Evolutionary conservation across 441 rosid species (phyloP).

Genomic region (Melastoma candidum): DNA sequence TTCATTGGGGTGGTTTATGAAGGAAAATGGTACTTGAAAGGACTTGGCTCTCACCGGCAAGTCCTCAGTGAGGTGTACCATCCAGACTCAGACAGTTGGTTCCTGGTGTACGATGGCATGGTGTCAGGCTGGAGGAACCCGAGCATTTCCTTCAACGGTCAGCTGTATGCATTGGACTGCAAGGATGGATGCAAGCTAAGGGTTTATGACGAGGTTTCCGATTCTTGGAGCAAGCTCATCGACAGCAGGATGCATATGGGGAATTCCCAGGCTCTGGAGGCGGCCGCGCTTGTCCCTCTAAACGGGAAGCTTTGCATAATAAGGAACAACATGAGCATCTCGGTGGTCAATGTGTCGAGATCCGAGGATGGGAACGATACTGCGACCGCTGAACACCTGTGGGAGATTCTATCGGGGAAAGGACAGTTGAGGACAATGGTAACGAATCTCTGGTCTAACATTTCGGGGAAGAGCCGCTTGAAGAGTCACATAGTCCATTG

Average conservation of each 20-base stretch:
- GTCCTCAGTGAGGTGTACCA: conserved; percentile 43
- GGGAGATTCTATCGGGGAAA: conserved; percentile 40
- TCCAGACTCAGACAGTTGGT: conserved; percentile 39
- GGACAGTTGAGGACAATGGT: conserved; percentile 42
- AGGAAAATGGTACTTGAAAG: conserved; percentile 46
- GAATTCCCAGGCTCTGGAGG: conserved; percentile 39
- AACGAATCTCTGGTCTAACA: conserved; percentile 37
- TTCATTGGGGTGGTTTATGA: conserved; percentile 41
- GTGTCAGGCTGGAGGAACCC: conserved; percentile 52
- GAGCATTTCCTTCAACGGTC: conserved; percentile 29
- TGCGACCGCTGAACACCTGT: conserved; percentile 37
- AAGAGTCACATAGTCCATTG: conserved; percentile 45
- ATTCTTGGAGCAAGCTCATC: conserved; percentile 41
- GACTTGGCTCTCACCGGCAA: conserved; percentile 39
- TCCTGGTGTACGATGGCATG: conserved; percentile 38
- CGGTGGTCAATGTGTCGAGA: conserved; percentile 35
- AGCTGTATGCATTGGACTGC: conserved; percentile 45
- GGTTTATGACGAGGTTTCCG: conserved; percentile 36
- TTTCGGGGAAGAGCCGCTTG: conserved; percentile 39
- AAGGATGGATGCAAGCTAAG: conserved; percentile 44
- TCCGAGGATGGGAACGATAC: conserved; percentile 22
- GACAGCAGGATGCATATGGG: conserved; percentile 47
- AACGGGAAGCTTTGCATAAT: conserved; percentile 41
- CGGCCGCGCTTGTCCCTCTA: conserved; percentile 41
- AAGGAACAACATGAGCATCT: conserved; percentile 44